Conservation (phyloP, 1,139 yeast species). For the Diutina scorzettiae region DNA sequence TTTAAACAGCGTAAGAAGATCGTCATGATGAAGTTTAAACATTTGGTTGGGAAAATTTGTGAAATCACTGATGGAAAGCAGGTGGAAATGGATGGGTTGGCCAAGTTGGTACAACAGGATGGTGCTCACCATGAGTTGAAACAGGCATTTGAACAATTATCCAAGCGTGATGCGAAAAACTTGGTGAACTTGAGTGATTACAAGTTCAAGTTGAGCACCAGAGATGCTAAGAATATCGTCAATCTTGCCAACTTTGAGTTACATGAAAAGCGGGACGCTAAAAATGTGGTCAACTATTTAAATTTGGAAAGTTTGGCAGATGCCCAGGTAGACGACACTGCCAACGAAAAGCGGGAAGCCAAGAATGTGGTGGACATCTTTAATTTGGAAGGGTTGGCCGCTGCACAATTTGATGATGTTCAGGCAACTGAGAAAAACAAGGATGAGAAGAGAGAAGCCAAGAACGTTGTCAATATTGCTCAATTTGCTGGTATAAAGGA, state of each 20-base stretch:
- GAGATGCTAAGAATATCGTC: neutral
- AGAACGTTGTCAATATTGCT: constrained; percentile 10
- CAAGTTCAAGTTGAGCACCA: constrained; percentile 6
- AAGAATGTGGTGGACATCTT: constrained; percentile 14
- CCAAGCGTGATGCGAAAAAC: constrained; percentile 9
- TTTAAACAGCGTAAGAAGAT: too few species aligned
- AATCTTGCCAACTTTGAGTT: constrained; percentile 7
- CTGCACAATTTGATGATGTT: too few species aligned
- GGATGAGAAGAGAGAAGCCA: constrained; percentile 7
- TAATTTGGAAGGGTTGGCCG: neutral
- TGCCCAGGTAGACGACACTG: neutral
- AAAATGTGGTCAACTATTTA: constrained; percentile 11
- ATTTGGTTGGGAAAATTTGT: too few species aligned
- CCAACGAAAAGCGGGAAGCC: constrained; percentile 12
- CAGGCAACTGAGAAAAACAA: too few species aligned
- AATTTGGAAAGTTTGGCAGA: constrained; percentile 6
- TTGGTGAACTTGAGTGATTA: constrained; percentile 9
- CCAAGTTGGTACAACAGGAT: neutral
- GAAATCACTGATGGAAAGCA: too few species aligned
- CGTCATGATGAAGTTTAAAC: too few species aligned
- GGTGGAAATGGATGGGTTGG: too few species aligned
- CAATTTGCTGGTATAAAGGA: constrained; percentile 6
- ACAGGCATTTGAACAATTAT: neutral
- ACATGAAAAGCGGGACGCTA: constrained; percentile 13
- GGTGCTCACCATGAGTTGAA: neutral